Evolutionary conservation across 768 basidiomycete species (phyloP).

Genomic region (Thelephora ganbajun): DNA sequence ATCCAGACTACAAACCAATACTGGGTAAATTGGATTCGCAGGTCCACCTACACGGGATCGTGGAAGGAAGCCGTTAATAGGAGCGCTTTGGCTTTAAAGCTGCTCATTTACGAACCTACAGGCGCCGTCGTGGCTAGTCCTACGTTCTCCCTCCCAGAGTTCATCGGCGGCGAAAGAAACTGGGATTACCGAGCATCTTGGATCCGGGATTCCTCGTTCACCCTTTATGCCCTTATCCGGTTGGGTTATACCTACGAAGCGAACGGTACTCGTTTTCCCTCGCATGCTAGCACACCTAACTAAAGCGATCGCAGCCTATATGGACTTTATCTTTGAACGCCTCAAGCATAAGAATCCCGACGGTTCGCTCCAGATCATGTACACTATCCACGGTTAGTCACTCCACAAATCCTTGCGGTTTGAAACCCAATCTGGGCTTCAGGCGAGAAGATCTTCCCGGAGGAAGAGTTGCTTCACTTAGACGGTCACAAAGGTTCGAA

Average conservation of each 20-base stretch:
- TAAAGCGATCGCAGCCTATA: constrained; percentile 57
- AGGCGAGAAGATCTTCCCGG: constrained; percentile 55
- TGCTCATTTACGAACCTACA: constrained; percentile 87
- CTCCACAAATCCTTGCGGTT: not conserved
- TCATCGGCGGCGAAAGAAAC: constrained; percentile 80
- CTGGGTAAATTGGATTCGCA: constrained; percentile 85
- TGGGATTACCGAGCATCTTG: constrained; percentile 62
- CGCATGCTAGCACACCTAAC: not conserved
- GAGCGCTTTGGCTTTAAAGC: constrained; percentile 86
- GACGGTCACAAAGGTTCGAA: constrained; percentile 81
- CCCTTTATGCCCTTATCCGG: constrained; percentile 85
- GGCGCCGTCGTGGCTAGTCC: constrained; percentile 92
- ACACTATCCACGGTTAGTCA: constrained; percentile 73
- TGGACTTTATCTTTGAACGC: constrained; percentile 84
- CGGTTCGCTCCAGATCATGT: constrained; percentile 93
- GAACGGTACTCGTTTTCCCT: constrained; percentile 36
- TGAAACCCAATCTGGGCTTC: not conserved
- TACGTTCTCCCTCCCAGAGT: constrained; percentile 89
- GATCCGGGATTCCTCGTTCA: constrained; percentile 96
- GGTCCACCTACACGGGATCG: constrained; percentile 78
- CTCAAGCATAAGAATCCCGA: constrained; percentile 76
- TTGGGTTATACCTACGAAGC: constrained; percentile 92
- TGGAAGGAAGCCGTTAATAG: constrained; percentile 95
- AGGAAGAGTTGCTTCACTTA: constrained; percentile 77
- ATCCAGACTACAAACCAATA: constrained; percentile 57